phyloP scores from a whole-genome alignment of 768 basidiomycete species.

The Rhodocollybia butyracea region DNA sequence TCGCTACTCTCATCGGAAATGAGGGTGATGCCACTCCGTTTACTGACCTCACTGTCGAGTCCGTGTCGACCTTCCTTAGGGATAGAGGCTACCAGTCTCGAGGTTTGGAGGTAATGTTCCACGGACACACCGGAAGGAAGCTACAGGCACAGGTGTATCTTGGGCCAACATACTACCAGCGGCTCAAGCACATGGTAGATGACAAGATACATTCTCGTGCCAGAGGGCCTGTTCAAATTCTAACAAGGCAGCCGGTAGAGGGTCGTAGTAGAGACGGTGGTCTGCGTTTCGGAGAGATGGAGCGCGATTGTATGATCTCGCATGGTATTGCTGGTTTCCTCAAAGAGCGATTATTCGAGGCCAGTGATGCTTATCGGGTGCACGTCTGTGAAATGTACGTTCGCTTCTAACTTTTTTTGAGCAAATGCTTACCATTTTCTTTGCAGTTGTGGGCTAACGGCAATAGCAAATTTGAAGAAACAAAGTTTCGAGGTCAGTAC shows the following conservation, averaged over 20 bases:
- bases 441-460: slow-evolving; percentile 86
- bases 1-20: slow-evolving; percentile 92
- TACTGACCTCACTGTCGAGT: slow-evolving; percentile 96
- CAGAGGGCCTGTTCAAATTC: slow-evolving; percentile 94
- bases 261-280: slow-evolving; percentile 99
- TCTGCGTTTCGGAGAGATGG: slow-evolving; percentile 99
- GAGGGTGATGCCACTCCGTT: slow-evolving; percentile 99
- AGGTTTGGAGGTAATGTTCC: slow-evolving; percentile 97
- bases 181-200: slow-evolving; percentile 99
- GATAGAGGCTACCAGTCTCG: slow-evolving; percentile 95
- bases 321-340: slow-evolving; percentile 98
- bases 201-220: slow-evolving; percentile 99
- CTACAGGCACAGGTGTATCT: slow-evolving; percentile 98
- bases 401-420: neutral
- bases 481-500: slow-evolving; percentile 85
- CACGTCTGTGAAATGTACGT: slow-evolving; percentile 96
- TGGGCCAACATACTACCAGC: slow-evolving; percentile 98
- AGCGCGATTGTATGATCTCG: slow-evolving; percentile 99
- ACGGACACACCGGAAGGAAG: slow-evolving; percentile 97
- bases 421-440: slow-evolving; percentile 14
- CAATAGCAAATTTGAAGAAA: slow-evolving; percentile 99
- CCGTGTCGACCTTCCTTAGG: slow-evolving; percentile 88
- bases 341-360: slow-evolving; percentile 95
- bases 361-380: slow-evolving; percentile 87
- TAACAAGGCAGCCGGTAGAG: slow-evolving; percentile 97